These are phyloP conservation scores for Centella asiatica DNA, from an alignment of 129 eudicot genomes.

Conservation along the genomic window DNA sequence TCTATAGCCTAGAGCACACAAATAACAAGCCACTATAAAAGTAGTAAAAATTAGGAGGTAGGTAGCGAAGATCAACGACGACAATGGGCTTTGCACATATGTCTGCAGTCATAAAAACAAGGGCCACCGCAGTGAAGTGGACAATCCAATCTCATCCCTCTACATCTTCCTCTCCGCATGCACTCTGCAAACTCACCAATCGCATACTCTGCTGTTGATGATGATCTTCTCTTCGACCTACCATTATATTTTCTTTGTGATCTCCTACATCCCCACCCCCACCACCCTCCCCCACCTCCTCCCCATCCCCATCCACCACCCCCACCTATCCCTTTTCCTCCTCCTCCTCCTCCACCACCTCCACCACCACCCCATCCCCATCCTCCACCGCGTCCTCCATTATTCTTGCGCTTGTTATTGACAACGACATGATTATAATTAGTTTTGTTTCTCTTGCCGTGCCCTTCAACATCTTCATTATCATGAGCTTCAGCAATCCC, in stretches of 20 bases:
- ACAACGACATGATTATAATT: background rate
- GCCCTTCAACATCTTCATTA: background rate
- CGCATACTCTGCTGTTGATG: background rate
- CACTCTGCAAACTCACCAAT: slow-evolving; percentile 28
- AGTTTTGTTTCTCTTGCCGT: background rate
- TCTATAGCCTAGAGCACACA: background rate
- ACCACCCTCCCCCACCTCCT: slow-evolving; percentile 9
- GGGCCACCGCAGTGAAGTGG: slow-evolving; percentile 33
- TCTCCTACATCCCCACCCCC: slow-evolving; percentile 14
- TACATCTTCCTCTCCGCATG: slow-evolving; percentile 17
- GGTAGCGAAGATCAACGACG: background rate
- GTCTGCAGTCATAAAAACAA: slow-evolving; percentile 30
- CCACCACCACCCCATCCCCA: background rate
- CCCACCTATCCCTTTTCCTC: background rate
- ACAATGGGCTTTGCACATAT: slow-evolving; percentile 37
- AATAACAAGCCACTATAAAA: background rate
- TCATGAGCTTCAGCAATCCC: background rate
- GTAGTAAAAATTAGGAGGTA: too few species aligned
- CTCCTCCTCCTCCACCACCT: background rate
- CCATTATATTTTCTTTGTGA: background rate
- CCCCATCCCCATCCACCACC: slow-evolving; percentile 16
- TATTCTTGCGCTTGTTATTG: background rate
- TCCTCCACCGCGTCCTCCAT: background rate
- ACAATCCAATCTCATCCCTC: slow-evolving; percentile 28
- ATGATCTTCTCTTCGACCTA: too few species aligned